A percentile compares a stretch with the other conserved stretches of the same genome.
These are phyloP conservation scores for Aquilaria sinensis DNA, from an alignment of 345 rosid species.

Conservation along the genomic window DNA sequence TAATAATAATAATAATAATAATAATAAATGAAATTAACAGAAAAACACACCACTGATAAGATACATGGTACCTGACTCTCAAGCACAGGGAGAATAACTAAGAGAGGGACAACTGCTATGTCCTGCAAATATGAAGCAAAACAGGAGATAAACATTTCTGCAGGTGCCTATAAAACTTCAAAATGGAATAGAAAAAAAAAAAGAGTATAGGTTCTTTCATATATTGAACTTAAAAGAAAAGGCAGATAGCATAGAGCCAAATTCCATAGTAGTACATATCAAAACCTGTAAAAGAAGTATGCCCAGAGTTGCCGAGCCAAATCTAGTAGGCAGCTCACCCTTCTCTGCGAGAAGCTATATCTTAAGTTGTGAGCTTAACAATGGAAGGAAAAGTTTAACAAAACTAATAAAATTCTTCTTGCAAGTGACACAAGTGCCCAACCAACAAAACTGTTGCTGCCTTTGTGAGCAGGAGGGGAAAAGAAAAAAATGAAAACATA, in stretches of 20 bases:
- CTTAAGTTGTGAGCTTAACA: constrained; percentile 34
- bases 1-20: too few species aligned
- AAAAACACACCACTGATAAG: too few species aligned
- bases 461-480: constrained; percentile 1
- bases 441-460: neutral
- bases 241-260: neutral
- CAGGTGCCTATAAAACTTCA: constrained; percentile 12
- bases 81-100: constrained; percentile 87
- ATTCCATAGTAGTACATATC: constrained; percentile 5
- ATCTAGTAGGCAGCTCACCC: constrained; percentile 97
- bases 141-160: constrained; percentile 15
- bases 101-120: constrained; percentile 89
- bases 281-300: constrained; percentile 93
- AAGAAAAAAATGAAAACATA: neutral
- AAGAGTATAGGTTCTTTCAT: constrained; percentile 5
- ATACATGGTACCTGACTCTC: constrained; percentile 68
- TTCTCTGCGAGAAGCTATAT: constrained; percentile 95
- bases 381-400: neutral
- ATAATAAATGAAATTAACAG: too few species aligned
- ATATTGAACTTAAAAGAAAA: neutral
- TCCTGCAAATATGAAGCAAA: constrained; percentile 53
- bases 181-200: neutral
- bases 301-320: constrained; percentile 97
- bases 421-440: too few species aligned
- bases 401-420: too few species aligned